Conservation (phyloP, 176 grass and related monocot species). For the Puccinellia tenuiflora region DNA sequence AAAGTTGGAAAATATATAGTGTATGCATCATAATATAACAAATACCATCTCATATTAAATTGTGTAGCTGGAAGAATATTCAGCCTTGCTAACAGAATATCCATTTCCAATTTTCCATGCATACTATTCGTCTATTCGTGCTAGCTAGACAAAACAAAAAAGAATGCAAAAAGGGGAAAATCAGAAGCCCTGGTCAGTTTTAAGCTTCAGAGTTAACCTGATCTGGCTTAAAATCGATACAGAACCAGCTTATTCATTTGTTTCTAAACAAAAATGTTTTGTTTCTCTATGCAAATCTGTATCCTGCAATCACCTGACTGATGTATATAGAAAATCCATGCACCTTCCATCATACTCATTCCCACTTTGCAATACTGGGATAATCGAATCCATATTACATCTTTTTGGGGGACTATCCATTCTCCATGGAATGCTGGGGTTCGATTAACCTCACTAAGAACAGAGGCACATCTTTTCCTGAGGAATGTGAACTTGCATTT, state of each 20-base stretch:
- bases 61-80: neutral
- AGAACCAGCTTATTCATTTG: neutral
- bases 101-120: neutral
- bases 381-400: too few relatives aligned
- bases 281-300: neutral
- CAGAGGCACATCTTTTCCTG: too few relatives aligned
- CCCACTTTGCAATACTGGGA: too few relatives aligned
- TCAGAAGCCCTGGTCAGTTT: neutral
- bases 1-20: neutral
- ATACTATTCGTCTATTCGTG: neutral
- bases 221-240: neutral
- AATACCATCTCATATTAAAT: neutral
- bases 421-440: too few relatives aligned
- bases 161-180: neutral
- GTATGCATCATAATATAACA: neutral
- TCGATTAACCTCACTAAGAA: too few relatives aligned
- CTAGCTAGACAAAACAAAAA: neutral
- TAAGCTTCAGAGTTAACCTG: neutral
- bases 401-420: too few relatives aligned
- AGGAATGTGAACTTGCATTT: too few relatives aligned
- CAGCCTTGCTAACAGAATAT: neutral
- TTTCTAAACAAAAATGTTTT: neutral
- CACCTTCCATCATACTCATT: too few relatives aligned
- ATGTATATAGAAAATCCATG: neutral
- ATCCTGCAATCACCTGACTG: neutral